These are phyloP conservation scores for Lactifluus echinatus DNA, from an alignment of 768 basidiomycete species.

Conservation along the genomic window DNA sequence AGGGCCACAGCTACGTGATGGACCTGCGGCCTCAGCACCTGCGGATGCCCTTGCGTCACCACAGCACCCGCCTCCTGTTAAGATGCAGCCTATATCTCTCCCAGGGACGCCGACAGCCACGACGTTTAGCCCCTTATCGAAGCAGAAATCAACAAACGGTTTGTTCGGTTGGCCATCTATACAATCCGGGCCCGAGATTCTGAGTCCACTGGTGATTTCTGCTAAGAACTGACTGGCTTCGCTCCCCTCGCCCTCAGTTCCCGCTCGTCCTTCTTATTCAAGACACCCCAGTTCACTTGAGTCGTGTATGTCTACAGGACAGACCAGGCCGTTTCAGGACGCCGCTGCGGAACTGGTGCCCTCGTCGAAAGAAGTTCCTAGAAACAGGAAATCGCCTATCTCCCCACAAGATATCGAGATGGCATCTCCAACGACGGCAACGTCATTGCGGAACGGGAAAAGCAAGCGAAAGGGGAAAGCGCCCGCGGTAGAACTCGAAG, in stretches of 20 bases:
- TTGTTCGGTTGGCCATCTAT: conserved; percentile 23
- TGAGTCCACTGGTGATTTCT: conserved; percentile 23
- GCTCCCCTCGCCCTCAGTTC: conserved; percentile 13
- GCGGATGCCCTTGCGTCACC: background rate
- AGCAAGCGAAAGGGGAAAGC: conserved; percentile 14
- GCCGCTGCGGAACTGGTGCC: background rate
- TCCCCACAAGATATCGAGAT: conserved; percentile 15
- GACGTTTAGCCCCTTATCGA: conserved; percentile 22
- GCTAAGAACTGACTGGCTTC: conserved; percentile 9
- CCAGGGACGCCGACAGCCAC: conserved; percentile 28
- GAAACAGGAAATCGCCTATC: background rate
- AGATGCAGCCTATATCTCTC: conserved; percentile 23
- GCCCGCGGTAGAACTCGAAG: background rate
- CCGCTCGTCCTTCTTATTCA: conserved; percentile 8
- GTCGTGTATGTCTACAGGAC: background rate
- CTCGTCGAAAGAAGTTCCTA: background rate
- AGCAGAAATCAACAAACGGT: conserved; percentile 21
- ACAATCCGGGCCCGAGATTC: conserved; percentile 21
- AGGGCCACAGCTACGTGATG: background rate
- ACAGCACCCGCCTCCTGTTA: conserved; percentile 22
- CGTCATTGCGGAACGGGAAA: conserved; percentile 4
- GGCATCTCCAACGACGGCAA: conserved; percentile 11
- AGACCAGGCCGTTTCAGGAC: background rate
- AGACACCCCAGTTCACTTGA: conserved; percentile 13
- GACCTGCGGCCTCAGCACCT: background rate